Conservation (phyloP, 2,329 filamentous ascomycete genomes). For the Didymella lethalis region DNA sequence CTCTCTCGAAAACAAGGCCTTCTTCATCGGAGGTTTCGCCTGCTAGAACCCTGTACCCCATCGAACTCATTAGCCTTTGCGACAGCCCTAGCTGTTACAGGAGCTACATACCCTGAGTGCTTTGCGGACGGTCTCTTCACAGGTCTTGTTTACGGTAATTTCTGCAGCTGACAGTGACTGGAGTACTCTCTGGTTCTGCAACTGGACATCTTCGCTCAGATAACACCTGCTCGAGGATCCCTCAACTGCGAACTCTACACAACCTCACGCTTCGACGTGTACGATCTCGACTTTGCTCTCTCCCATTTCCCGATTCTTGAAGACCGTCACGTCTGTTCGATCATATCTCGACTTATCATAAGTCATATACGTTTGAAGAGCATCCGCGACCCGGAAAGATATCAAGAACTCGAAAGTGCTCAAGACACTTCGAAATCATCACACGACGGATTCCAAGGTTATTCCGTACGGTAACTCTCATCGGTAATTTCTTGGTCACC, state of each 20-base stretch:
- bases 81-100: conserved; percentile 45
- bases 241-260: conserved; percentile 43
- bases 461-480: conserved; percentile 51
- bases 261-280: conserved; percentile 35
- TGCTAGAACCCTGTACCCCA: conserved; percentile 49
- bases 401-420: conserved; percentile 30
- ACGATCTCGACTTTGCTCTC: conserved; percentile 27
- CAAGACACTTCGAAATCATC: conserved; percentile 41
- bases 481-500: conserved; percentile 51
- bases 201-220: conserved; percentile 45
- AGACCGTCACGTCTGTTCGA: conserved; percentile 22
- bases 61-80: conserved; percentile 47
- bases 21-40: conserved; percentile 46
- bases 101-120: conserved; percentile 49
- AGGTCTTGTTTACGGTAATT: conserved; percentile 53
- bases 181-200: conserved; percentile 47
- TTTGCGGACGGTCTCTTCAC: conserved; percentile 49
- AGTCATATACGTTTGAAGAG: conserved; percentile 27
- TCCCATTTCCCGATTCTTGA: conserved; percentile 25
- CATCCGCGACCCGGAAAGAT: conserved; percentile 31
- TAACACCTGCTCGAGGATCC: conserved; percentile 41
- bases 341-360: conserved; percentile 24
- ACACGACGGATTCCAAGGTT: conserved; percentile 48
- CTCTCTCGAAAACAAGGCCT: conserved; percentile 52
- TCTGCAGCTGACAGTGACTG: conserved; percentile 56